phyloP scores from a whole-genome alignment of 306 rosid species.

The Amphicarpaea edgeworthii region DNA sequence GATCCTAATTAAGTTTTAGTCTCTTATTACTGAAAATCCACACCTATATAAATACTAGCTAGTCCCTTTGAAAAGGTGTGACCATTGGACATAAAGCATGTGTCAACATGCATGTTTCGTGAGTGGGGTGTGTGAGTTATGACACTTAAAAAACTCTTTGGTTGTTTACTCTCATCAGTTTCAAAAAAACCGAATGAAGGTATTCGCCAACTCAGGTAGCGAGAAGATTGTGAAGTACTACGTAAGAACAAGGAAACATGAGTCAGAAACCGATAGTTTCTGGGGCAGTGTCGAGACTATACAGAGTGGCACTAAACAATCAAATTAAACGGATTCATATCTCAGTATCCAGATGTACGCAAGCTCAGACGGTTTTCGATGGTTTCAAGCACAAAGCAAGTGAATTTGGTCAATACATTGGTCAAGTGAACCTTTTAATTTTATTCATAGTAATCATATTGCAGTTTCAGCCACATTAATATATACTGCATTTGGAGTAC shows the following conservation, averaged over 20 bases:
- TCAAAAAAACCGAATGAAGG: neutral
- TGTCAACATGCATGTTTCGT: constrained; percentile 1
- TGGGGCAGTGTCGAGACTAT: neutral
- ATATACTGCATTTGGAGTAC: neutral
- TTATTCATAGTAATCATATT: neutral
- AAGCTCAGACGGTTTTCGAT: neutral
- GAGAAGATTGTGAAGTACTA: constrained; percentile 17
- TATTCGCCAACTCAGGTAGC: neutral
- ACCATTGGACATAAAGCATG: neutral
- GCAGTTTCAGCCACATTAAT: neutral
- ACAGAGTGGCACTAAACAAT: neutral
- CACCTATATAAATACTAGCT: neutral
- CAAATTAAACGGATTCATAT: neutral
- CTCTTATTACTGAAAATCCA: neutral
- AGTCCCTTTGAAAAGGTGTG: neutral
- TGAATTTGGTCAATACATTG: neutral
- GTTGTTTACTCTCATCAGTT: neutral
- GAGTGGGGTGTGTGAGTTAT: neutral
- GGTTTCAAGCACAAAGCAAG: neutral
- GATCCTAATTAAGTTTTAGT: neutral
- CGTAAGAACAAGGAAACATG: neutral
- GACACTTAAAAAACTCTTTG: neutral
- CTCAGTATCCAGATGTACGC: constrained; percentile 5
- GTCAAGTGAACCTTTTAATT: neutral
- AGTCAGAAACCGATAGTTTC: neutral